Percentiles rank a stretch among this genome's conserved stretches.
Conservation (phyloP, 345 rosid genomes). For the Linum trigynum region DNA sequence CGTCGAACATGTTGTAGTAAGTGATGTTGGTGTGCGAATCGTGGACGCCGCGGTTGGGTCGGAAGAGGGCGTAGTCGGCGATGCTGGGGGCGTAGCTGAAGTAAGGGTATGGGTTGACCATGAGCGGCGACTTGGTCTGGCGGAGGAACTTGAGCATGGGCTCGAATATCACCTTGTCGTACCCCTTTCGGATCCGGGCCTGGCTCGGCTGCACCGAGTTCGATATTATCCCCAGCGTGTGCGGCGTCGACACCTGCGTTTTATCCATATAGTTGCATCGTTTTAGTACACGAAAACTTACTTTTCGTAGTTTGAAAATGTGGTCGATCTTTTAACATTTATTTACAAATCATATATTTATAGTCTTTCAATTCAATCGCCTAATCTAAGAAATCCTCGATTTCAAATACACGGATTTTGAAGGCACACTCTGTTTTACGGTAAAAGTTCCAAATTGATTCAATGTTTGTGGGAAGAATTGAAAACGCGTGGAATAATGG, state of each 20-base stretch:
- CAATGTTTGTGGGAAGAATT: too few species aligned
- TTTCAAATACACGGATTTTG: too few species aligned
- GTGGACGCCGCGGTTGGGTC: conserved; percentile 25
- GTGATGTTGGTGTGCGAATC: background rate
- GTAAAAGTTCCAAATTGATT: too few species aligned
- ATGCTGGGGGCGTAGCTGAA: conserved; percentile 33
- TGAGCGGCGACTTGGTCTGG: conserved; percentile 58
- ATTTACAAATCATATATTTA: too few species aligned
- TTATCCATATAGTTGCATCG: background rate
- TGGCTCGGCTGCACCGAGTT: conserved; percentile 44
- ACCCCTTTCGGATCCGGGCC: conserved; percentile 41
- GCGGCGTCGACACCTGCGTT: conserved; percentile 63
- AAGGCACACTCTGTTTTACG: too few species aligned
- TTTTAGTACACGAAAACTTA: too few species aligned
- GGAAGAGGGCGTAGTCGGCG: conserved; percentile 46
- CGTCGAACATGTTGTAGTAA: conserved; percentile 1
- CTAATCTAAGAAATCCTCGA: too few species aligned
- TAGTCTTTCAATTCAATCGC: too few species aligned
- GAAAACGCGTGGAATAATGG: too few species aligned
- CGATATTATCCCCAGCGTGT: conserved; percentile 40
- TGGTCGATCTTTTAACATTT: too few species aligned
- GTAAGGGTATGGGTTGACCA: conserved; percentile 80
- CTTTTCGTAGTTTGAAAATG: too few species aligned
- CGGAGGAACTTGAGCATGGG: conserved; percentile 65
- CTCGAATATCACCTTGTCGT: conserved; percentile 35